A percentile compares a stretch with the other conserved stretches of the same genome.
Conservation (phyloP, 371 early-diverging fungal genomes). For the Parasitella parasitica region DNA sequence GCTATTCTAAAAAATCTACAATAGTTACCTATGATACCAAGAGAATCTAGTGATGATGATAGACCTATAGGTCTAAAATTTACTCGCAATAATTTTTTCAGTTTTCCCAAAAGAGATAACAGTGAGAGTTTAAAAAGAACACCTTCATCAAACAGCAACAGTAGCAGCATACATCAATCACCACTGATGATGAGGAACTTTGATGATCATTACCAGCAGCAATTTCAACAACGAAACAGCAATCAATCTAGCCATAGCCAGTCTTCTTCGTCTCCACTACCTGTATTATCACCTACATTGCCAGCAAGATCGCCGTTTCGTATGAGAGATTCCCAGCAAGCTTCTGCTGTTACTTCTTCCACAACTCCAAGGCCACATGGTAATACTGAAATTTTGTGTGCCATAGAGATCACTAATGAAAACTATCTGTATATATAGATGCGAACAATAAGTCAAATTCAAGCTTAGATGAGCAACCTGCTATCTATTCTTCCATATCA, state of each 20-base stretch:
- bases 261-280: background rate
- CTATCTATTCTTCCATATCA: constrained; percentile 11
- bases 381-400: constrained; percentile 6
- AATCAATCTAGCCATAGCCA: background rate
- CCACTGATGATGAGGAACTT: background rate
- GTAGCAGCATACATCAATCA: background rate
- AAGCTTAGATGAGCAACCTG: constrained; percentile 7
- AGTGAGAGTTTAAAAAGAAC: background rate
- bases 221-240: background rate
- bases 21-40: constrained; percentile 25
- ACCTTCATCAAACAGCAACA: background rate
- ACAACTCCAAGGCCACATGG: constrained; percentile 16
- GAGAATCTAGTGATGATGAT: constrained; percentile 23
- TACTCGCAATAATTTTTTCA: constrained; percentile 22
- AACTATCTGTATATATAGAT: background rate
- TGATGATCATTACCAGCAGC: background rate
- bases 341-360: background rate
- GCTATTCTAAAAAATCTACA: background rate
- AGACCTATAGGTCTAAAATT: constrained; percentile 27
- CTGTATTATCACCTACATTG: constrained; percentile 30
- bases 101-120: constrained; percentile 15
- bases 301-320: constrained; percentile 47
- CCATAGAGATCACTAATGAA: background rate
- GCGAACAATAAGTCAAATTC: background rate
- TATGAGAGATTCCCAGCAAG: constrained; percentile 36